Base-by-base conservation (phyloP, 2,329 filamentous ascomycete genomes). In the Trichoderma sp. region DNA sequence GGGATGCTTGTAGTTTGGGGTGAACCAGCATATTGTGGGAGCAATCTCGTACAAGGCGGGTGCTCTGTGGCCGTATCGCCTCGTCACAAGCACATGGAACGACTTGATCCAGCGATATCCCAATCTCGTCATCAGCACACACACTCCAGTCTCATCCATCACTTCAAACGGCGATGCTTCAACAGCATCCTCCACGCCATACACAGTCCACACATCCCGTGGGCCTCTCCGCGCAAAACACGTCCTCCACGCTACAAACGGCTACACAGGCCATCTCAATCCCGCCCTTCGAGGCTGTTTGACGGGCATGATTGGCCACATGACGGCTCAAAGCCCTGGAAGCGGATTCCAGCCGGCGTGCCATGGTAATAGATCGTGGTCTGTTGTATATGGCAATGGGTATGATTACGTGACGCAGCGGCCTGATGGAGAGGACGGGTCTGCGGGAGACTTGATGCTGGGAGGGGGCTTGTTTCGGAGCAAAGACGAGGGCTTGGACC, bases 211-310 rank as follows among this genome's bases (percentile, higher is more conserved):
- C 5, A 88, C 86, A 1, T 65, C 72, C 0, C 77, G 82, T 7
- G 86, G 85, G 2, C 71, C 52, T 0, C 78, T 89, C 39, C 75
- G 73, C 4, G 79, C 85, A 8, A 77, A 78, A 0, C 83, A 89
- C 64, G 78, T 90, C 1, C 79, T 89, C 2, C 85, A 90, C 71
- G 85, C 85, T 8, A 89, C 86, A 1, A 89, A 90, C 70, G 85
- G 79, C 5, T 84, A 84, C 71, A 80, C 84, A 0, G 75, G 82
- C 0, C 82, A 86, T 61, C 81, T 89, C 1, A 73, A 89, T 3
- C 85, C 86, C 0, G 81, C 79, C 0, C 77, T 88, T 1, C 77
- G 80, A 3, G 80, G 81, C 10, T 81, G 80, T 52, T 73, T 86
- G n/a, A 80, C 82, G 0, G 80, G 84, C 0, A 70, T 81, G 0